Percentiles rank a stretch among this genome's conserved stretches.
Evolutionary conservation across 148 eudicot genomes (phyloP).

Genomic region (Cornus kousa): DNA sequence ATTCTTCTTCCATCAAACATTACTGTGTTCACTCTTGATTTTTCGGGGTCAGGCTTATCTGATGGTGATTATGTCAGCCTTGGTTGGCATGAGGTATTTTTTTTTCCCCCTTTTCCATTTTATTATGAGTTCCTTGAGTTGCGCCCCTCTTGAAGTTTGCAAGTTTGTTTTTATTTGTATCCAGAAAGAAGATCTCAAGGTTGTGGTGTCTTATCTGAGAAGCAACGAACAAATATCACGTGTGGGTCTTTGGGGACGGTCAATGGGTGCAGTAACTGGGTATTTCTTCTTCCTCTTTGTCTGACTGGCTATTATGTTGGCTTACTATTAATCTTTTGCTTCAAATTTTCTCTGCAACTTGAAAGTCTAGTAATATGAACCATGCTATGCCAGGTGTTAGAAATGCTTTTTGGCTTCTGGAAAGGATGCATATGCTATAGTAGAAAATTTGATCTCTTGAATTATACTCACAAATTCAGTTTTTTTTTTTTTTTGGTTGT

Average conservation of each 20-base stretch:
- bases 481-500: background rate
- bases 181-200: conserved; percentile 91
- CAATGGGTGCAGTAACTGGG: conserved; percentile 99
- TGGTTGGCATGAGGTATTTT: conserved; percentile 89
- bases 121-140: background rate
- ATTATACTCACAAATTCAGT: background rate
- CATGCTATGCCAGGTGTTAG: background rate
- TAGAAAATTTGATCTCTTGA: background rate
- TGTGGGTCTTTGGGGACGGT: conserved; percentile 92
- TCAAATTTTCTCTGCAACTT: background rate
- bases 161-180: conserved; percentile 9
- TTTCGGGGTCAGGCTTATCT: conserved; percentile 91
- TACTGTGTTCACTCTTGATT: conserved; percentile 85
- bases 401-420: background rate
- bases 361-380: background rate
- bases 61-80: conserved; percentile 91
- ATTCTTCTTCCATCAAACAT: conserved; percentile 86
- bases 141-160: conserved; percentile 8
- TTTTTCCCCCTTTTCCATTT: background rate
- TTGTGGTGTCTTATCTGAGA: conserved; percentile 70
- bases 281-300: conserved; percentile 27
- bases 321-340: background rate
- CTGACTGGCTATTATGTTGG: conserved; percentile 4
- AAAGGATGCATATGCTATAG: background rate
- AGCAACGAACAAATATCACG: conserved; percentile 52